These are phyloP conservation scores for Macrocybe gigantea DNA, from an alignment of 768 basidiomycete species.

Conservation along the genomic window DNA sequence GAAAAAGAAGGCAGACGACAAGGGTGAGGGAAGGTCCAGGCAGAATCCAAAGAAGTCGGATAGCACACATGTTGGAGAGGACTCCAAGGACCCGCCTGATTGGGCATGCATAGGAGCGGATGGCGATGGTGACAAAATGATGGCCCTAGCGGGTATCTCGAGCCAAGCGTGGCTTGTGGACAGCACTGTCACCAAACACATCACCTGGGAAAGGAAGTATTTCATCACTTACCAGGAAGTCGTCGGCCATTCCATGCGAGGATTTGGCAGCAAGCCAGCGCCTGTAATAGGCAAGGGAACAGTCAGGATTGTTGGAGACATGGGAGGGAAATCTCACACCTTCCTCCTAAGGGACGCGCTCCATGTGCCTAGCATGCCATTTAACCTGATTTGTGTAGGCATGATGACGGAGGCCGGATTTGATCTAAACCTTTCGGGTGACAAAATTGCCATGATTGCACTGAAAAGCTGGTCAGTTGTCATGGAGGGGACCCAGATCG, in stretches of 20 bases:
- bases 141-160: not conserved
- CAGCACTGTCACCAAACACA: no score
- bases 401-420: constrained; percentile 9
- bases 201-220: no score
- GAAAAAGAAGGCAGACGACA: not conserved
- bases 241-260: no score
- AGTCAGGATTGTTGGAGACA: no score
- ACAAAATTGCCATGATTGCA: not conserved
- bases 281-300: no score
- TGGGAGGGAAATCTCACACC: no score
- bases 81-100: not conserved
- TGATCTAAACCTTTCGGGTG: not conserved
- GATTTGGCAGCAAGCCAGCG: no score
- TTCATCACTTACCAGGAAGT: no score
- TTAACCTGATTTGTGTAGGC: constrained; percentile 13
- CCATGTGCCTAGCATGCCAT: constrained; percentile 1
- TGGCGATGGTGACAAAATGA: not conserved
- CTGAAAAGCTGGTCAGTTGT: no score
- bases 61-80: not conserved
- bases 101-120: not conserved
- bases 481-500: constrained; percentile 2
- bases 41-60: not conserved
- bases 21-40: no score
- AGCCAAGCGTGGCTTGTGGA: no score
- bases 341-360: not conserved